Conservation (phyloP, 805 yeast genomes). For the Jamesozyma piceae region DNA sequence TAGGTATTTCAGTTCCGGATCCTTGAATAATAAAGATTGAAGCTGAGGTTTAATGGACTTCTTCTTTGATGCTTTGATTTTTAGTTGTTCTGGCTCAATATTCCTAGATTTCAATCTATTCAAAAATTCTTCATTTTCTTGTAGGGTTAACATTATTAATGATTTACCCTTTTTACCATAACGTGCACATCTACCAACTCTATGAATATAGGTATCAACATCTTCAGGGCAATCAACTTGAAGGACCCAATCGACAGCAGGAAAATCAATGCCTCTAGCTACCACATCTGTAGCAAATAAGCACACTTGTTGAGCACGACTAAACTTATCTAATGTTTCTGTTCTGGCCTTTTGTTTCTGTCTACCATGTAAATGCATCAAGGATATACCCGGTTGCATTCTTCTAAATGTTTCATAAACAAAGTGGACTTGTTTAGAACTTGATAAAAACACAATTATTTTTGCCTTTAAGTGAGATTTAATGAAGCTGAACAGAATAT, state of each 20-base stretch:
- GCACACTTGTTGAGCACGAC: conserved; percentile 71
- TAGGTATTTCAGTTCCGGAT: conserved; percentile 82
- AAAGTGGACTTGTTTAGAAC: conserved; percentile 85
- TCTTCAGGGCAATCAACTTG: conserved; percentile 91
- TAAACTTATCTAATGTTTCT: conserved; percentile 71
- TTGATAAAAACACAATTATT: conserved; percentile 73
- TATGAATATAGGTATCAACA: conserved; percentile 76
- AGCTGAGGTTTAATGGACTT: conserved; percentile 72
- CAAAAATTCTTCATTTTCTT: conserved; percentile 71
- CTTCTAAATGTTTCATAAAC: conserved; percentile 80
- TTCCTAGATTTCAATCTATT: conserved; percentile 50
- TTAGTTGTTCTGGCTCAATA: conserved; percentile 63
- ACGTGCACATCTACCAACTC: conserved; percentile 86
- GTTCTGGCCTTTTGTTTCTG: conserved; percentile 84
- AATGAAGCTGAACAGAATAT: conserved; percentile 76
- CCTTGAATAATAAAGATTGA: conserved; percentile 84
- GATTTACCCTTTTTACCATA: conserved; percentile 81
- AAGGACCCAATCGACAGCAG: conserved; percentile 90
- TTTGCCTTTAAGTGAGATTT: conserved; percentile 74
- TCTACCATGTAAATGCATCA: conserved; percentile 78
- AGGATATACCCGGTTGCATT: conserved; percentile 84
- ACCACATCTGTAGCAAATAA: conserved; percentile 85
- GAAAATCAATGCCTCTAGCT: conserved; percentile 87
- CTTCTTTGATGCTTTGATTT: conserved; percentile 61
- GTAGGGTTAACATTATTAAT: conserved; percentile 70